Evolutionary conservation across 2,329 filamentous ascomycete species (phyloP).

Genomic region (Aspergillus latus): DNA sequence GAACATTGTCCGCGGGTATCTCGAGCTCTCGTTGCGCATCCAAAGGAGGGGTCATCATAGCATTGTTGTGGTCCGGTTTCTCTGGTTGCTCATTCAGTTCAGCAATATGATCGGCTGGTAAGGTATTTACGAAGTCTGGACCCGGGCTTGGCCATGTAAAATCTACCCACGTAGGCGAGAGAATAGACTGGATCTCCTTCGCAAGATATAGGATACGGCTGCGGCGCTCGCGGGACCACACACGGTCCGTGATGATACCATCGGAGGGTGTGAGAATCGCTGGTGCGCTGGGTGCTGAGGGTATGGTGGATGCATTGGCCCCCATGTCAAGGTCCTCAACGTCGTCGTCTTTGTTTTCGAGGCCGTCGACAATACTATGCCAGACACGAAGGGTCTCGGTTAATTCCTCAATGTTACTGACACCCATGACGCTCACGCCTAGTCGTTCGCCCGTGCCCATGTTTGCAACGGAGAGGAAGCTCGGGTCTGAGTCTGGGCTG

Average conservation of each 20-base stretch:
- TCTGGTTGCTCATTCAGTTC: conserved; percentile 7
- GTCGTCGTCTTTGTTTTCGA: conserved; percentile 43
- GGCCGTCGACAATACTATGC: conserved; percentile 50
- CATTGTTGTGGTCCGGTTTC: conserved; percentile 1
- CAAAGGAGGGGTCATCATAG: conserved; percentile 34
- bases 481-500: conserved; percentile 45
- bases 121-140: conserved; percentile 42
- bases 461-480: conserved; percentile 37
- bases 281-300: conserved; percentile 17
- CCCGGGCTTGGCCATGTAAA: conserved; percentile 47
- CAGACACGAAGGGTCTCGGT: conserved; percentile 63
- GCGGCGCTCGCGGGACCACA: conserved; percentile 39
- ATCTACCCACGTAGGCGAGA: conserved; percentile 46
- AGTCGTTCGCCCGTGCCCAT: conserved; percentile 54
- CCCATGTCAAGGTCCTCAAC: conserved; percentile 15
- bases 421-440: conserved; percentile 65
- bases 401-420: conserved; percentile 59
- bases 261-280: conserved; percentile 38
- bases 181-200: conserved; percentile 38
- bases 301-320: conserved; percentile 7
- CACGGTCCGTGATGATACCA: conserved; percentile 38
- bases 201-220: conserved; percentile 37
- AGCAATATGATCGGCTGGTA: conserved; percentile 31
- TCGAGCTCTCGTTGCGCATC: conserved; percentile 29
- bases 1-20: conserved; percentile 18